Evolutionary conservation across 352 stramenopile species (phyloP), one percentile per base, ranked within the genome.

Genomic region (Pythium oligandrum): DNA sequence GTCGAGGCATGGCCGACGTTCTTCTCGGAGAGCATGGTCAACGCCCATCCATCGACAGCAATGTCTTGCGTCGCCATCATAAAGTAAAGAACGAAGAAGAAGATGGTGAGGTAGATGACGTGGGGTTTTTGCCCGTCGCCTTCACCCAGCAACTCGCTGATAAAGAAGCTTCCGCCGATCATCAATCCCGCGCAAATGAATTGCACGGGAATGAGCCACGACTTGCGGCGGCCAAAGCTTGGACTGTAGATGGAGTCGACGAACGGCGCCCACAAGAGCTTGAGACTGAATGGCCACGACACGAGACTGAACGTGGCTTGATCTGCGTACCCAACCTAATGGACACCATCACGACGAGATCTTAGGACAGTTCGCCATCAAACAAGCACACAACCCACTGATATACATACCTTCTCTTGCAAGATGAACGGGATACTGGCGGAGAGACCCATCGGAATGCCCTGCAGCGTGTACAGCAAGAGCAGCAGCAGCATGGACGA

Each of bases 21-120:
- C 62, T 98, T 94, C 39, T 86, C 80, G 39, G 83, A 97, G 37
- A 99, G 83, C 97, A 99, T 99, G 0, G 97, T 99, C 37, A 99
- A 82, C n/a, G 97, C 97, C 97, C 97, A 99, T 12, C 97, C 97
- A 66, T 99, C 97, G 6, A 99, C 97, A 6, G 97, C 97, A 63
- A 99, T 99, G 69, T 99, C 97, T 72, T 99, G 97, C 40, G 97
- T 99, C 3, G 97, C 97, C 92, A 99, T 99, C 57, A 99, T 92
- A 64, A 98, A 97, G 75, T 99, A 99, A 30, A 99, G 73, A 47
- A 95, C 75, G 66, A 98, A 98, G 83, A 99, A 99, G 66, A 98
- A 98, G 31, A 66, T 59, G 12, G 96, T 98, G 44, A 99, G 83
- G 63, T 88, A 87, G 37, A 88, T 67, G n/a, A 98, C 90, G 66